Evolutionary conservation across 192 early-diverging fungal species (phyloP), one percentile per base, ranked within the genome.

Genomic region (Dissophora ornata): DNA sequence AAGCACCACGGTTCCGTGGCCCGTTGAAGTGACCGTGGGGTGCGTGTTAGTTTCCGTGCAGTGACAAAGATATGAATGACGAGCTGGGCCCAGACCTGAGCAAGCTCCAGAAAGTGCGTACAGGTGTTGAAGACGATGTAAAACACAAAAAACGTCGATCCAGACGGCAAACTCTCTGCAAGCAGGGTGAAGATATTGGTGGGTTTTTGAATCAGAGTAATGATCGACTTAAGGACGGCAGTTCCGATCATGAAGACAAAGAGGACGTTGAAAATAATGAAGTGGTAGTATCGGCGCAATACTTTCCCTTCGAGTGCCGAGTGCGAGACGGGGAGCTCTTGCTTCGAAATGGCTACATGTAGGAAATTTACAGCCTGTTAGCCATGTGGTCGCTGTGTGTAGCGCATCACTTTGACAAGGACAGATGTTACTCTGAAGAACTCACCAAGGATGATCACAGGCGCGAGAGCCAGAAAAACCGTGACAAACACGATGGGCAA

Each of bases 201-300:
- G 11, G 88, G 88, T 47, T 77, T 42, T 36, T 83, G 75, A 5
- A 87, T 38, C 0, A 86, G 55, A 18, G 73, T 60, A 8, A 85
- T 36, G 46, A 89, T 85, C 12, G 83, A 82, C 4, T 69, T 63
- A 12, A 89, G 51, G 52, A 89, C 83, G 1, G 85, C 80, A 0
- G 75, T 85, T 28, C 88, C 88, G 11, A 88, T 46, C 28, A 86
- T 71, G 33, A 89, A 89, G 1, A 89, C 86, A 41, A 89, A 83
- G 21, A 89, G 71, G 2, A 88, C 82, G 50, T 89, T 89, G 74
- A 89, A 89, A 11, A 89, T 85, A 16, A 85, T 63, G 60, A 89
- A 89, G 36, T 84, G 81, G 36, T 86, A 87, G 38, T 88, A 86
- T 10, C 88, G 82, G 0, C 73, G 51, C 0, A 89, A 63, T 0